Evolutionary conservation across 768 basidiomycete genomes (phyloP).

Genomic region (Antrodiella citrinella): DNA sequence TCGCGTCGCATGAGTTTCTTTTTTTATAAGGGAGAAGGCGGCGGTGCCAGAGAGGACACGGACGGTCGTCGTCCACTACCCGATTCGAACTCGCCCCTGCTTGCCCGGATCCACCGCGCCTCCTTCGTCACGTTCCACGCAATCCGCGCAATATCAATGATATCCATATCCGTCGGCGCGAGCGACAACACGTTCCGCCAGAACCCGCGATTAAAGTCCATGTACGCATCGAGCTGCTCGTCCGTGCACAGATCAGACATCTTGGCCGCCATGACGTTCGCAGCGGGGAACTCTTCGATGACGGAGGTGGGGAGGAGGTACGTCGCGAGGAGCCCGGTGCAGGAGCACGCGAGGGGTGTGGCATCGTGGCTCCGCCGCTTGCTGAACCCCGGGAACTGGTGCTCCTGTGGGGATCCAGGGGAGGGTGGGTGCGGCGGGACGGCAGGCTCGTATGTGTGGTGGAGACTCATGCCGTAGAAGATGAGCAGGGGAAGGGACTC

Average conservation of each 20-base stretch:
- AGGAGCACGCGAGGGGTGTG: neutral
- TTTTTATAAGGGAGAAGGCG: no score
- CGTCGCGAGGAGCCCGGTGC: slow-evolving; percentile 33
- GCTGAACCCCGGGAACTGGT: no score
- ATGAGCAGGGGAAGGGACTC: slow-evolving; percentile 48
- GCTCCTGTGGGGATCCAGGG: neutral
- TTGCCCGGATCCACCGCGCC: slow-evolving; percentile 27
- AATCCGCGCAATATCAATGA: slow-evolving; percentile 43
- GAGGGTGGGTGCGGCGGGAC: neutral
- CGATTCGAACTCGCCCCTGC: neutral
- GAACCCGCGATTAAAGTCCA: slow-evolving; percentile 45
- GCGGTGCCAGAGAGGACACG: neutral
- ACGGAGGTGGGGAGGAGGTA: slow-evolving; percentile 44
- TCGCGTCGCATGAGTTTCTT: no score
- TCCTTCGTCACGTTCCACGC: slow-evolving; percentile 75
- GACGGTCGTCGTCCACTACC: neutral
- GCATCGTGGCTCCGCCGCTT: neutral
- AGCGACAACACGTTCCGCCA: slow-evolving; percentile 58
- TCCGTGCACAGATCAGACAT: slow-evolving; percentile 36
- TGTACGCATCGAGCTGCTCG: slow-evolving; percentile 25
- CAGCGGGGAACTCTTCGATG: slow-evolving; percentile 53
- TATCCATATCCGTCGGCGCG: slow-evolving; percentile 35
- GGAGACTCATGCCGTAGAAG: slow-evolving; percentile 41
- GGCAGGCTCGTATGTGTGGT: neutral
- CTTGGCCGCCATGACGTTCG: slow-evolving; percentile 45